Base-by-base conservation (phyloP, 768 basidiomycete species). In the Termitomyces sp. region DNA sequence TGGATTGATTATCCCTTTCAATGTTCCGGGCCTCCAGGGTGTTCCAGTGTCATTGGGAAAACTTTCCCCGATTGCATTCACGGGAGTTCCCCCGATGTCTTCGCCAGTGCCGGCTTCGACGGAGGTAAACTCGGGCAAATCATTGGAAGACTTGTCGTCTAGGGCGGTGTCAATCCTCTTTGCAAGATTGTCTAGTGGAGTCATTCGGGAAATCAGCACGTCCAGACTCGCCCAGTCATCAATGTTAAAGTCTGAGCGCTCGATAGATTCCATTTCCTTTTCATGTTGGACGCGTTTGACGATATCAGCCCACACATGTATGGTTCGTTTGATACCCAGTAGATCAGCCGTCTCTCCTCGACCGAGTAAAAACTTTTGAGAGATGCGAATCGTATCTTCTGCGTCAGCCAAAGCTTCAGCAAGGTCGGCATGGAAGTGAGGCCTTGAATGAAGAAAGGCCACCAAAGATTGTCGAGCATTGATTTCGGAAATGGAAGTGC, bases 381-480 rank as follows among this genome's bases (percentile, higher is more conserved):
- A 80, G 45, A 91, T 81, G 12, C 93, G 87, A 12, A 80, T 78
- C 3, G 80, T 77, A 66, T 95, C 93, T 63, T 87, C 89, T 1
- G 82, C 70, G 46, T 80, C 74, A 26, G 74, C 74, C 47, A 95
- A 68, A 23, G 76, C 65, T 44, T 75, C 77, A 15, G 76, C 67
- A 17, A 94, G 70, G 63, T 92, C 91, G 37, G 78, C 74, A 42
- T 83, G 81, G 42, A 92, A 77, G 64, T 86, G 81, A 33, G 81
- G 78, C 31, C 84, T 73, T 10, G 73, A 62, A 62, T 78, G 71
- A 65, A 94, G 87, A 63, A 87, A 83, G 3, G 85, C 78, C 23
- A 94, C 90, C 6, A 93, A 69, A n/a, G 82, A 80, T 65, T 93
- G 92, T 5, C 87, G 84, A 11, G 82, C 73, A 62, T 81, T 79